Conservation (phyloP, 2,329 filamentous ascomycete species). For the Aspergillus fumigatiaffinis region DNA sequence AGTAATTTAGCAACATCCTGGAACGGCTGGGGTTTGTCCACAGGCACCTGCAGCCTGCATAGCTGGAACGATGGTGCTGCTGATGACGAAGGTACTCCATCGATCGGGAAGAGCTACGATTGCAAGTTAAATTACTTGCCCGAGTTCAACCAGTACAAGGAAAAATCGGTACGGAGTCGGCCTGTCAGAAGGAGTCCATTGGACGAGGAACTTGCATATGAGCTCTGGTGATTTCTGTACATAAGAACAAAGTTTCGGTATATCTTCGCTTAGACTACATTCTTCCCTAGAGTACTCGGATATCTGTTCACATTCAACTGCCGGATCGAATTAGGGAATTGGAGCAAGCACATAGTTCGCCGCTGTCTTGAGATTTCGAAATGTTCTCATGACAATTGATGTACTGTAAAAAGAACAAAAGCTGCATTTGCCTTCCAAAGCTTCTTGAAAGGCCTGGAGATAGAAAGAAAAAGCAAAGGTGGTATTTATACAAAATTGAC, state of each 20-base stretch:
- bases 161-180: slow-evolving; percentile 1
- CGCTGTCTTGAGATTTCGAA: neutral
- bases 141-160: slow-evolving; percentile 39
- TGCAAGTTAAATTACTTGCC: slow-evolving; percentile 51
- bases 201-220: slow-evolving; percentile 4
- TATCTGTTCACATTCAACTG: neutral
- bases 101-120: slow-evolving; percentile 59
- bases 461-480: neutral
- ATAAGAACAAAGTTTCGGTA: neutral
- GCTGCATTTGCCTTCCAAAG: neutral
- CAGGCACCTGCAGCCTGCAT: slow-evolving; percentile 74
- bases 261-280: neutral
- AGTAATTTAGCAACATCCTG: slow-evolving; percentile 65
- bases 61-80: slow-evolving; percentile 66
- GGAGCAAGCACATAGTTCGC: neutral
- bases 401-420: neutral
- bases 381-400: neutral
- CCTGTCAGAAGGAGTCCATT: slow-evolving; percentile 7
- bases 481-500: slow-evolving; percentile 9
- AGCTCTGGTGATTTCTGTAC: slow-evolving; percentile 5
- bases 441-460: neutral
- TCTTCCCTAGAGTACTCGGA: neutral
- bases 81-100: slow-evolving; percentile 59
- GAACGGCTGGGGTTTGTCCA: slow-evolving; percentile 71
- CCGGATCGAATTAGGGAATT: neutral